Evolutionary conservation across 2,329 filamentous ascomycete genomes (phyloP), one percentile per base, ranked within the genome.

Genomic region (Fusarium subglutinans): DNA sequence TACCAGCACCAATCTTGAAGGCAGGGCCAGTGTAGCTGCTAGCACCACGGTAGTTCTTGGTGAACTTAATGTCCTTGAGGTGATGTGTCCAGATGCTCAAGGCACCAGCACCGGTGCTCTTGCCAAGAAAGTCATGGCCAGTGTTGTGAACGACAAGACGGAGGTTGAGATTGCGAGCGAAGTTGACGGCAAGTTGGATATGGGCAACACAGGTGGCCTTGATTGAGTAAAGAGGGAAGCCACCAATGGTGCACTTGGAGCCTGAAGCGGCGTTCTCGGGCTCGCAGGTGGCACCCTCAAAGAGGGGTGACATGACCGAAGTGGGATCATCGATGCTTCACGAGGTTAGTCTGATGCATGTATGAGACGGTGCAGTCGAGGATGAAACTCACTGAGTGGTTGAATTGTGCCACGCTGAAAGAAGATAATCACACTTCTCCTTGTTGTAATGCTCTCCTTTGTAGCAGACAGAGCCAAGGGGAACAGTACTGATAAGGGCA

Each of bases 111-210:
- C 90, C 91, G 0, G 89, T 90, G 2, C 87, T 90, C 50, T 88
- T 87, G 47, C 90, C 91, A 33, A 82, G 80, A 73, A 86, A 88
- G 68, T 87, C 86, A 72, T 89, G 87, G 47, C 86, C 87, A 0
- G 86, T 89, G 78, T 88, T 82, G 56, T 77, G 87, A 56, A 88
- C 80, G 37, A 87, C 82, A 26, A 88, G 79, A 9, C 86, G 86
- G 13, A 88, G 77, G 76, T 87, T 86, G n/a, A 81, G 72, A 50
- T 81, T 83, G 20, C 83, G 81, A 20, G 86, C 86, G 69, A 88
- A 85, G 70, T 86, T 86, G 57, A 87, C 79, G 4, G 84, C 82
- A 4, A 84, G 82, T 75, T 87, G 86, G 40, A 87, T 82, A 65
- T 87, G 84, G 13, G 81, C 80, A 7, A 85, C 84, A n/a, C 79